phyloP scores from a whole-genome alignment of 805 yeast genomes.

The Zygosaccharomyces bailii region DNA sequence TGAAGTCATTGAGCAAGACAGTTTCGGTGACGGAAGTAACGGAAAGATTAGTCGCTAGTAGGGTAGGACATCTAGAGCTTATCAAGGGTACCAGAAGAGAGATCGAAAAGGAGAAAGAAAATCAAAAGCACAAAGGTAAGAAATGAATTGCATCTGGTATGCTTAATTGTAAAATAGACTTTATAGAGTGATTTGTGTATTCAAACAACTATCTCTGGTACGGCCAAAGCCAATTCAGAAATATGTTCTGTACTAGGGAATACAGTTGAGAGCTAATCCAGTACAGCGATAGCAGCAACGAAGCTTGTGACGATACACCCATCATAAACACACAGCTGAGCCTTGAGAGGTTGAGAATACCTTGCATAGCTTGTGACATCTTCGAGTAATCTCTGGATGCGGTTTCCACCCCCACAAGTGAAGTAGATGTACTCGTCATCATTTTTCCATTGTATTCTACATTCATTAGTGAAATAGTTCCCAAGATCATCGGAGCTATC shows the following conservation, averaged over 20 bases:
- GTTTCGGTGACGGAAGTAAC: constrained; percentile 54
- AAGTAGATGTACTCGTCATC: constrained; percentile 38
- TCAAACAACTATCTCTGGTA: constrained; percentile 20
- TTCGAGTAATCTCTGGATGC: constrained; percentile 24
- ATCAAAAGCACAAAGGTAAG: constrained; percentile 10
- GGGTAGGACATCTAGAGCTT: constrained; percentile 92
- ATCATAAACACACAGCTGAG: constrained; percentile 74
- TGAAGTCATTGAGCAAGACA: constrained; percentile 54
- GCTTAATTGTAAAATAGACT: constrained; percentile 1
- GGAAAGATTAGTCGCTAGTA: constrained; percentile 79
- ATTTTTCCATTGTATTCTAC: constrained; percentile 78
- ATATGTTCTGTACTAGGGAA: constrained; percentile 70
- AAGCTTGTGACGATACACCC: constrained; percentile 83
- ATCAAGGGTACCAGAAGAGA: constrained; percentile 88
- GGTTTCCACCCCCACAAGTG: constrained; percentile 23
- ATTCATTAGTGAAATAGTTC: constrained; percentile 67
- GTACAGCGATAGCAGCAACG: constrained; percentile 75
- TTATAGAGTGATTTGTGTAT: constrained; percentile 1
- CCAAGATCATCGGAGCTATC: constrained; percentile 72
- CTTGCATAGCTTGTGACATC: constrained; percentile 31
- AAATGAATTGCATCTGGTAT: constrained; percentile 9
- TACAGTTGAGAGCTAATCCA: constrained; percentile 85
- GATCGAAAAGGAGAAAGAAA: constrained; percentile 54
- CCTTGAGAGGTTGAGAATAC: constrained; percentile 67
- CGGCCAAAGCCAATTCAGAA: constrained; percentile 66